phyloP scores from a whole-genome alignment of 768 basidiomycete genomes.

The Amanita subjunquillea region DNA sequence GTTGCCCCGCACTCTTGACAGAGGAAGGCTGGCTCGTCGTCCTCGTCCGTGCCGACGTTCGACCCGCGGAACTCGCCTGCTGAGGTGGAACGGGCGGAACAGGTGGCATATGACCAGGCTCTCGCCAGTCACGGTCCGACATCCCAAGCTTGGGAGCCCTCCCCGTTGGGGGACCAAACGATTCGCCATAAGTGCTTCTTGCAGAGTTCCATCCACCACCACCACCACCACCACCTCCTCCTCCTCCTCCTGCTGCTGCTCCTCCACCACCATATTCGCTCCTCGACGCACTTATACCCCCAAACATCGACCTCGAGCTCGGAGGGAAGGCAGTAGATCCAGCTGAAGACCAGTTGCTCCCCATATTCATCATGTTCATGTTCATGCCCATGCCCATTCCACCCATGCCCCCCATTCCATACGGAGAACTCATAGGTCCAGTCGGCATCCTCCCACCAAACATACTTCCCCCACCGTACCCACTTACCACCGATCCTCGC shows the following conservation, averaged over 20 bases:
- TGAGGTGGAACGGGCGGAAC: conserved; percentile 24
- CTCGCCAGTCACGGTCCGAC: conserved; percentile 14
- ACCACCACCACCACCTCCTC: conserved; percentile 44
- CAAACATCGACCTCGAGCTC: conserved; percentile 45
- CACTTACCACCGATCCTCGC: conserved; percentile 50
- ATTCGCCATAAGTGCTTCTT: conserved; percentile 63
- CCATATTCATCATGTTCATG: conserved; percentile 28
- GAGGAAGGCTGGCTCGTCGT: conserved; percentile 37
- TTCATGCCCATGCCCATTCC: conserved; percentile 16
- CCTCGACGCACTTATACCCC: conserved; percentile 34
- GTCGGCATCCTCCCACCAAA: conserved; percentile 27
- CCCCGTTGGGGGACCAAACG: conserved; percentile 31
- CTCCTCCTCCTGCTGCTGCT: conserved; percentile 38
- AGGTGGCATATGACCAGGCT: conserved; percentile 33
- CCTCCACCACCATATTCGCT: conserved; percentile 53
- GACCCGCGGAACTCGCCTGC: conserved; percentile 9
- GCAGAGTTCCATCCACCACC: conserved; percentile 42
- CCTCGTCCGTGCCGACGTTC: conserved; percentile 19
- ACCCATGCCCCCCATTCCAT: conserved; percentile 24
- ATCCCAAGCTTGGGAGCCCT: not conserved
- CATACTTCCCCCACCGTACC: conserved; percentile 36
- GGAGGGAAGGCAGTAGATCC: conserved; percentile 43
- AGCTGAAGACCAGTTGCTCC: conserved; percentile 32
- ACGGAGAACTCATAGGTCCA: conserved; percentile 19
- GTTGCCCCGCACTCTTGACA: conserved; percentile 11